A percentile compares a stretch with the other conserved stretches of the same genome.
Evolutionary conservation across 495 filamentous ascomycete species (phyloP).

Genomic region (Talaromyces stipitatus): DNA sequence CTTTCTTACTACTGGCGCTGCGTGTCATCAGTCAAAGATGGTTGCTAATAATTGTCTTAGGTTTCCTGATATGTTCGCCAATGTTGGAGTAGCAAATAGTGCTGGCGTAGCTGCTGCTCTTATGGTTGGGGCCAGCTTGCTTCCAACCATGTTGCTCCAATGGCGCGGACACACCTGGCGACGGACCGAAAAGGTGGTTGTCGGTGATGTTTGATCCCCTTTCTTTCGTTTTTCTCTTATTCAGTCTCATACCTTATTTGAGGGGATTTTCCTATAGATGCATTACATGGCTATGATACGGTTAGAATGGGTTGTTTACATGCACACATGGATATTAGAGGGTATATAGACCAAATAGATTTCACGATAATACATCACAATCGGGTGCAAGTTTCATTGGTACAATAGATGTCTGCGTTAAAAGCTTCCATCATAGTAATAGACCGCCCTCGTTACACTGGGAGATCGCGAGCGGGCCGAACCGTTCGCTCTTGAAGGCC

Average conservation of each 20-base stretch:
- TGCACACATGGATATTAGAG: too few species aligned
- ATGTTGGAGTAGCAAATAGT: slow-evolving; percentile 21
- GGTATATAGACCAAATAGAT: too few species aligned
- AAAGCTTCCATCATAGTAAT: too few species aligned
- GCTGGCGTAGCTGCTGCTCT: slow-evolving; percentile 13
- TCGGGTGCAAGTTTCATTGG: too few species aligned
- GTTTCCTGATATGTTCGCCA: slow-evolving; percentile 29
- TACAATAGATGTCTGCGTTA: too few species aligned
- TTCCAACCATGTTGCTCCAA: slow-evolving; percentile 19
- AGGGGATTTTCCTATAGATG: not conserved
- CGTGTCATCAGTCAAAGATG: not conserved
- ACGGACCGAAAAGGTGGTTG: not conserved
- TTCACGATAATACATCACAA: too few species aligned
- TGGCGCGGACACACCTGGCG: slow-evolving; percentile 22
- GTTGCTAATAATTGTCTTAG: slow-evolving; percentile 18
- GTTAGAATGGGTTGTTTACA: too few species aligned
- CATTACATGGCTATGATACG: too few species aligned
- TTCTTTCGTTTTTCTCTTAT: not conserved
- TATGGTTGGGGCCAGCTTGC: not conserved
- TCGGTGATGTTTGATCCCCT: not conserved
- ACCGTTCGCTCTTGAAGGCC: too few species aligned
- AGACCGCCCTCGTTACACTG: too few species aligned
- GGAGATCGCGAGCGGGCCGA: too few species aligned
- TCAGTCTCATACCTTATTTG: not conserved
- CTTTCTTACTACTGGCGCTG: too few species aligned